Evolutionary conservation across 2,329 filamentous ascomycete genomes (phyloP), one percentile per base, ranked within the genome.

Genomic region (Ambrosiella cleistominuta): DNA sequence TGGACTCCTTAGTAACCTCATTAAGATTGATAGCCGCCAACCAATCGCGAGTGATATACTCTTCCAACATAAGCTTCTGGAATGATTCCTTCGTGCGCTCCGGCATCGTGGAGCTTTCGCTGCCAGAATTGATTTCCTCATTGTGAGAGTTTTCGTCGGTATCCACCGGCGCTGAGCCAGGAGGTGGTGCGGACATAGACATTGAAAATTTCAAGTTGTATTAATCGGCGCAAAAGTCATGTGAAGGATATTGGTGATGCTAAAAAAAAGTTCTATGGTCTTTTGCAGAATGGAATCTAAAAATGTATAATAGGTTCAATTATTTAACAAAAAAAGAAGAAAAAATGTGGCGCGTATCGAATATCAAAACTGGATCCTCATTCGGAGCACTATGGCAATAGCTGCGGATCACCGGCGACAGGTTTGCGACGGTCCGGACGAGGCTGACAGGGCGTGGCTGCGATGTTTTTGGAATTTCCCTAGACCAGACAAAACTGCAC

Each of bases 11-110:
- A 50, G 78, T 74, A 58, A 74, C 71, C 55, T 75, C 70, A 57
- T 71, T 71, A 52, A 81, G 69, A 60, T 75, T 75, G 8, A 76
- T 75, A 13, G 75, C 72, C 61, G 78, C 76, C 62, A 80, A 68
- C 65, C 73, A 71, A 65, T 81, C 79, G 65, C 74, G 76, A 58
- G 71, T 72, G 62, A 76, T 72, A 65, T 73, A 79, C 57, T 75
- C 75, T 65, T 79, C 74, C 59, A 81, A 71, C 65, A 78, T 68
- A 61, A 80, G 66, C 63, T 70, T 72, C 62, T 75, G 72, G 66
- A 78, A 78, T 6, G 74, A 72, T 57, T 79, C 77, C 67, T 78
- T 78, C 65, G 79, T 77, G 65, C 78, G 77, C 19, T 74, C 69
- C 7, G 71, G 69, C 19, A 72, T 68, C 19, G 67, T 63, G 52